Conservation (phyloP, 768 basidiomycete species). For the Dacryopinax spathularia region DNA sequence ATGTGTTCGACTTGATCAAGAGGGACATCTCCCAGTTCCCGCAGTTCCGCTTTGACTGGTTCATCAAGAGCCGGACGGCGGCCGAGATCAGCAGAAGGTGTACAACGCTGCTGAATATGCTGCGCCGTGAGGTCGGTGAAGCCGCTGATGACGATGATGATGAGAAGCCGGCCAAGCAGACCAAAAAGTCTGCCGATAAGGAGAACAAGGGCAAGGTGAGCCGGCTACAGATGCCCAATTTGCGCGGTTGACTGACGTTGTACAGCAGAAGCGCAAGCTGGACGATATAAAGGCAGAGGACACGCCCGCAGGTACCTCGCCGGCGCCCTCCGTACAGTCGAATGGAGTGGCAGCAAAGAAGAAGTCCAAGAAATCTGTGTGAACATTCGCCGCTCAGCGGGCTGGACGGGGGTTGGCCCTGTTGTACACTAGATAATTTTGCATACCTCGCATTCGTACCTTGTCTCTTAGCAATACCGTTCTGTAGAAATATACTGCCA, state of each 20-base stretch:
- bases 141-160: conserved; percentile 45
- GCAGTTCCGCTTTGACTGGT: conserved; percentile 96
- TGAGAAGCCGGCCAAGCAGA: conserved; percentile 32
- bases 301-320: not conserved
- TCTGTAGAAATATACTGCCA: too few species aligned
- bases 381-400: not conserved
- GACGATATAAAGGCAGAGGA: conserved; percentile 3
- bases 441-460: too few species aligned
- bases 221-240: not conserved
- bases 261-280: not conserved
- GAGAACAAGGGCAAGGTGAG: conserved; percentile 11
- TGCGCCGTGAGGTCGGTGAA: conserved; percentile 58
- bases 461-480: too few species aligned
- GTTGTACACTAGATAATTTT: too few species aligned
- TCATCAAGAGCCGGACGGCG: conserved; percentile 84
- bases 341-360: not conserved
- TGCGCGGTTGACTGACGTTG: not conserved
- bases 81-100: conserved; percentile 81
- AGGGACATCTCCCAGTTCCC: conserved; percentile 93
- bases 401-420: too few species aligned
- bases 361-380: conserved; percentile 3
- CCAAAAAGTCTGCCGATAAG: not conserved
- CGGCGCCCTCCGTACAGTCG: not conserved
- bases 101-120: conserved; percentile 73
- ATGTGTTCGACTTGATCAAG: conserved; percentile 91